Conservation (phyloP, 1,284 basidiomycete genomes). For the Leccinum subrobustum region DNA sequence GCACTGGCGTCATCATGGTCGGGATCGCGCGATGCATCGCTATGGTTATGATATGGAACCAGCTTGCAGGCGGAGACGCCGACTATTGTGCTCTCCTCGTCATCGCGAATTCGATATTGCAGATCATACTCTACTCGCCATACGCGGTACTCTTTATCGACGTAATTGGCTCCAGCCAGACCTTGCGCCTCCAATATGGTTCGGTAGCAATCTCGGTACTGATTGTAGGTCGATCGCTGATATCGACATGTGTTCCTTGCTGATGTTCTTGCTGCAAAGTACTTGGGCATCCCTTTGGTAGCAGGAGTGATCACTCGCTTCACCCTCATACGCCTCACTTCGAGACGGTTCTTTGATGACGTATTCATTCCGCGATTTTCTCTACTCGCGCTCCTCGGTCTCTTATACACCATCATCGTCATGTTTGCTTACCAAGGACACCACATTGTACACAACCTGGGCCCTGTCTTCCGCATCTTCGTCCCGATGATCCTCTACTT, state of each 20-base stretch:
- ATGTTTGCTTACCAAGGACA: conserved; percentile 72
- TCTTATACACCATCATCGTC: conserved; percentile 77
- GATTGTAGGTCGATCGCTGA: conserved; percentile 41
- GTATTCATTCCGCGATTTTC: conserved; percentile 70
- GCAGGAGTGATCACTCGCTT: conserved; percentile 73
- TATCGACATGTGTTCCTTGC: too few species aligned
- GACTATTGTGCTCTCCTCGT: conserved; percentile 80
- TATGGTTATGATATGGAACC: conserved; percentile 87
- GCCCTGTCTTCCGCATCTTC: conserved; percentile 74
- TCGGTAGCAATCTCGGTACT: conserved; percentile 76
- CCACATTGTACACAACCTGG: conserved; percentile 50
- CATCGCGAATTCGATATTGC: conserved; percentile 61
- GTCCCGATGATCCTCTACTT: conserved; percentile 84
- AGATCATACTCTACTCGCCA: conserved; percentile 80
- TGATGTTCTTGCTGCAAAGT: conserved; percentile 40
- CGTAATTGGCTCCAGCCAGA: conserved; percentile 52
- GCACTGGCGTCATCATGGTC: conserved; percentile 58
- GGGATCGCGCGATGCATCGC: conserved; percentile 64
- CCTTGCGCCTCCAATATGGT: conserved; percentile 62
- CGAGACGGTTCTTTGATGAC: conserved; percentile 49
- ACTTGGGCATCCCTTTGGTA: conserved; percentile 68
- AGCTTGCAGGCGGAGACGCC: conserved; percentile 71
- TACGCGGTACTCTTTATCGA: conserved; percentile 78
- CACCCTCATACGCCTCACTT: conserved; percentile 47
- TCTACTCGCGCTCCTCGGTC: conserved; percentile 69